Base-by-base conservation (phyloP, 2,329 filamentous ascomycete species). In the Tricladium varicosporioides region DNA sequence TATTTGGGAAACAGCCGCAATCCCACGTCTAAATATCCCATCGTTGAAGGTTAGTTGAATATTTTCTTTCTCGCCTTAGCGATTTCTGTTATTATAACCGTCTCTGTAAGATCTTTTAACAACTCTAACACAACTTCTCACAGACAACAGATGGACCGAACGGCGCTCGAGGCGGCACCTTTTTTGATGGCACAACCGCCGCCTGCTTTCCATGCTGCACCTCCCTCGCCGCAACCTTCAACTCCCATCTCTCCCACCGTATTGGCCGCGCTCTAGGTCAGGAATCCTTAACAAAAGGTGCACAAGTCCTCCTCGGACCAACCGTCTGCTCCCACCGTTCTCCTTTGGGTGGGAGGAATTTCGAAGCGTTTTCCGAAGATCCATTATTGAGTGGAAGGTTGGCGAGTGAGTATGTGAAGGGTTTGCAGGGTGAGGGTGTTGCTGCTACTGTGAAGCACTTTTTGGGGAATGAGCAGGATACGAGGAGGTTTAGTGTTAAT, bases 301-400 rank as follows among this genome's bases (percentile, higher is more conserved):
- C 65, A 54, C 59, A 67, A 60, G 64, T 69, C 46, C 59, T 70
- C 27, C 60, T 71, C 13, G 68, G 66, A 10, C 67, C 69, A 33
- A 69, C 66, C 46, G 62, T 66, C 58, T 53, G 36, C 27, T 27
- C 48, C 7, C 40, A 59, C 2, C 44, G 56, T 45, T 66, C 63
- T 14, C 68, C 67, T 7, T 56, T 68, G 11, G 65, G 64, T 16
- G 67, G 68, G 40, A 61, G 68, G 33, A 67, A 66, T 53, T 67
- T 69, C 52, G 68, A 70, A 58, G 62, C 66, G 16, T 70, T 69
- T 59, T 67, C 66, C 13, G 67, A 70, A 51, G 68, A 70, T 55
- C 67, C 67, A 48, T 63, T 69, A 31, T 62, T 69, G 49, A 63
- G 63, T 53, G 66, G 67, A 22, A 63, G 63, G 48, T 56, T 71